Base-by-base conservation (phyloP, 140 eudicot genomes). In the Anethum foeniculum region DNA sequence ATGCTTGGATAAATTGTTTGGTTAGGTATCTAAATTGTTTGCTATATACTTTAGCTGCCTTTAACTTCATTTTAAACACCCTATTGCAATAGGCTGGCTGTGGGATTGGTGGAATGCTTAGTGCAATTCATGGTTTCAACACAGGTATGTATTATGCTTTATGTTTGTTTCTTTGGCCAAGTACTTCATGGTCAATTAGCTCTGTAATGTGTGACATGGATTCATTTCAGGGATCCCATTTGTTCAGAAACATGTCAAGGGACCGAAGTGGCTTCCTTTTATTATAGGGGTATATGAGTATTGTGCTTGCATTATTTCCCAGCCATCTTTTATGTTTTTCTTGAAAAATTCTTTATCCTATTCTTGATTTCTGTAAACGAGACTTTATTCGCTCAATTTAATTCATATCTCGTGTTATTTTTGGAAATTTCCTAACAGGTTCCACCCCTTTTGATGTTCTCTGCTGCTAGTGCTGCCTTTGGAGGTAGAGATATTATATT, bases 401-500 rank as follows among this genome's bases (percentile, higher is more conserved):
- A 39, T 67, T 67, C 43, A 32, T 4, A 4, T 12, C 73, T 68
- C 74, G 12, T 68, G 13, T 8, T 43, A 19, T 28, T 39, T 11
- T 47, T 13, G 52, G 52, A 47, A 12, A 47, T 47, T 47, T 10
- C 18, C 18, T 77, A 80, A 64, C 93, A 94, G 97, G 81, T 94
- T 84, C 98, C 98, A 49, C 96, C 98, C 27, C 81, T 90, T 81
- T 87, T 91, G 7, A 82, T 92, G 85, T 91, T 80, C 78, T 88
- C 98, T 67, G 97, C 97, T 81, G 94, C 91, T 38, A 85, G 93
- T 84, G 94, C 96, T 82, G 94, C 94, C 74, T 89, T 88, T 81
- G 98, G 98, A 90, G 97, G 98, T 92, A 90, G 60, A 74, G 65
- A 12, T 71, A 78, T 14, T 38, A 21, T 21, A 51, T 49, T 77